These are phyloP conservation scores for Fusarium setosum DNA, from an alignment of 2,329 filamentous ascomycete genomes.

Conservation along the genomic window DNA sequence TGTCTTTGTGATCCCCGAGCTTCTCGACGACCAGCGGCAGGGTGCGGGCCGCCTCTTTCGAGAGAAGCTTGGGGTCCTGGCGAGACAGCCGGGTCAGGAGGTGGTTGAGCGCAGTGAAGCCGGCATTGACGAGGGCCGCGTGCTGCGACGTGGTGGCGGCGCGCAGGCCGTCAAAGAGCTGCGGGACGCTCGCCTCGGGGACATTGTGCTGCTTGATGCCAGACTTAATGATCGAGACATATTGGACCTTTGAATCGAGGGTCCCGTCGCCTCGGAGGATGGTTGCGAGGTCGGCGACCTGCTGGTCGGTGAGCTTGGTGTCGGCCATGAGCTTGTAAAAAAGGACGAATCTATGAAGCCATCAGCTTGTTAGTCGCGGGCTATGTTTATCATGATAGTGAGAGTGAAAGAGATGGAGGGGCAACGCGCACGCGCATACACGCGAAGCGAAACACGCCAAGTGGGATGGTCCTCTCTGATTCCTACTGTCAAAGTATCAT, in stretches of 20 bases:
- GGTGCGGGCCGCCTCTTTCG: constrained; percentile 76
- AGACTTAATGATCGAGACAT: constrained; percentile 82
- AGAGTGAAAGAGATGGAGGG: constrained; percentile 18
- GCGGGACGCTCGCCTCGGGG: constrained; percentile 76
- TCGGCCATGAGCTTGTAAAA: constrained; percentile 59
- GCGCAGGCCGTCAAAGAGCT: constrained; percentile 85
- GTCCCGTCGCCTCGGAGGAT: constrained; percentile 71
- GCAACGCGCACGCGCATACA: constrained; percentile 5
- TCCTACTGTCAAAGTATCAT: constrained; percentile 25
- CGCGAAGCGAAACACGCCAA: constrained; percentile 16
- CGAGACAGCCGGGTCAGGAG: constrained; percentile 86
- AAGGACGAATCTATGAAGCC: constrained; percentile 32
- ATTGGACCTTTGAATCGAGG: constrained; percentile 76
- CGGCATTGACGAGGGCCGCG: constrained; percentile 80
- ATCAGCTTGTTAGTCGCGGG: constrained; percentile 15
- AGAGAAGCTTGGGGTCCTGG: constrained; percentile 81
- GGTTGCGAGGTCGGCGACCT: constrained; percentile 65
- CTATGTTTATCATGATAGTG: constrained; percentile 7
- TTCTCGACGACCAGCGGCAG: constrained; percentile 84
- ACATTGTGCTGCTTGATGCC: constrained; percentile 94
- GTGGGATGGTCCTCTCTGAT: constrained; percentile 23
- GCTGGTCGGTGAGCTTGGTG: constrained; percentile 66
- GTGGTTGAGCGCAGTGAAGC: constrained; percentile 89
- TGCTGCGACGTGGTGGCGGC: constrained; percentile 81
- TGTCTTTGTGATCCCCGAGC: constrained; percentile 89